phyloP scores from a whole-genome alignment of 1,284 basidiomycete species.

The Schizopora paradoxa region DNA sequence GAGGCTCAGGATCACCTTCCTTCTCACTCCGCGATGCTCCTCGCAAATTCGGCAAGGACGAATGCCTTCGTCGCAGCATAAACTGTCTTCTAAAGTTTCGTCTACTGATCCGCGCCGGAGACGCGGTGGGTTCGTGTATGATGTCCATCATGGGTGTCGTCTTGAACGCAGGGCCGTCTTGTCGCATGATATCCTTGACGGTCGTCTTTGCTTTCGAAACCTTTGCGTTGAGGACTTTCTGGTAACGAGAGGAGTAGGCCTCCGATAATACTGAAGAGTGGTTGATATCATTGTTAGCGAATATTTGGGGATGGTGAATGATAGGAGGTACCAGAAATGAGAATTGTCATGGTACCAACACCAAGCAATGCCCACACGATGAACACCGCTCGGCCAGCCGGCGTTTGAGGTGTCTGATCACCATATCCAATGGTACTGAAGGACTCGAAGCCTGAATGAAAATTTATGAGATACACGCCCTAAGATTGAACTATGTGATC shows the following conservation, averaged over 20 bases:
- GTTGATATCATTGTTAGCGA: neutral
- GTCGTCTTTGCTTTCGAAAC: neutral
- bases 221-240: slow-evolving; percentile 36
- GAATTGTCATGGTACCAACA: slow-evolving; percentile 68
- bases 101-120: too few relatives aligned
- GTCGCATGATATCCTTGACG: neutral
- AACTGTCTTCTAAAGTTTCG: too few relatives aligned
- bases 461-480: slow-evolving; percentile 9
- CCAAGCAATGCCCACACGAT: slow-evolving; percentile 78
- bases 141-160: neutral
- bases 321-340: slow-evolving; percentile 55
- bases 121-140: neutral
- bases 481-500: slow-evolving; percentile 16
- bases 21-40: too few relatives aligned
- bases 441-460: slow-evolving; percentile 44
- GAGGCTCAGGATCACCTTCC: too few relatives aligned
- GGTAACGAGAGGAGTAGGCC: slow-evolving; percentile 51
- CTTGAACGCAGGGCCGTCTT: neutral
- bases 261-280: slow-evolving; percentile 53
- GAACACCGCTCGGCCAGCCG: slow-evolving; percentile 72
- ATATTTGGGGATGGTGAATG: neutral
- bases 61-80: neutral
- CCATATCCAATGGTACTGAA: slow-evolving; percentile 73
- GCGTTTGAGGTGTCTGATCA: slow-evolving; percentile 54
- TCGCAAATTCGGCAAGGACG: neutral